These are phyloP conservation scores for Artemisia argyi DNA, from an alignment of 129 eudicot genomes.

Conservation along the genomic window DNA sequence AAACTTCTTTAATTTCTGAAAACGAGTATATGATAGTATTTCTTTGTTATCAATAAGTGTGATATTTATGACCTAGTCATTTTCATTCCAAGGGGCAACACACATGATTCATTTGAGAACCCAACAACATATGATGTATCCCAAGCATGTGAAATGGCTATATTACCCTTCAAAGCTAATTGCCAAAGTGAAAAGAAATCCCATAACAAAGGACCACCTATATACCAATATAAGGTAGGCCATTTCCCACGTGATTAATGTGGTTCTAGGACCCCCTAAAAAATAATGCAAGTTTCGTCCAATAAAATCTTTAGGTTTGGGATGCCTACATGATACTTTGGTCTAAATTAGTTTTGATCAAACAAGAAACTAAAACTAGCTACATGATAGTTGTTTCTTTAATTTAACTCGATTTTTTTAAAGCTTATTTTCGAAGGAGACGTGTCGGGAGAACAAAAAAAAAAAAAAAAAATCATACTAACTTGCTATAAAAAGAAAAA, in stretches of 20 bases:
- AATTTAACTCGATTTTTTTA: neutral
- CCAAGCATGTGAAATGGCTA: slow-evolving; percentile 19
- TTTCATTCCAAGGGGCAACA: slow-evolving; percentile 32
- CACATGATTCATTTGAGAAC: slow-evolving; percentile 51
- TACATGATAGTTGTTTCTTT: neutral
- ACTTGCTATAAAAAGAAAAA: slow-evolving; percentile 16
- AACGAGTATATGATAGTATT: neutral
- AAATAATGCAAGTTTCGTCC: slow-evolving; percentile 29
- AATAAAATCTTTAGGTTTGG: slow-evolving; percentile 13
- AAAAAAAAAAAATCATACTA: neutral
- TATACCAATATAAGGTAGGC: slow-evolving; percentile 33
- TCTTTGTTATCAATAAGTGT: slow-evolving; percentile 9
- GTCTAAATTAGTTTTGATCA: neutral
- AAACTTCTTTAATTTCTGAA: neutral
- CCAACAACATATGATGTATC: slow-evolving; percentile 37
- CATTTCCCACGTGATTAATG: slow-evolving; percentile 46
- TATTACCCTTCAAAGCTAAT: slow-evolving; percentile 30
- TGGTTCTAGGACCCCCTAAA: slow-evolving; percentile 31
- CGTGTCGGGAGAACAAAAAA: neutral
- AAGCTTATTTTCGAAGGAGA: slow-evolving; percentile 9
- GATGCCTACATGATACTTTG: slow-evolving; percentile 21
- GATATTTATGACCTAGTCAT: slow-evolving; percentile 27
- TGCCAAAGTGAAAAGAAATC: slow-evolving; percentile 17
- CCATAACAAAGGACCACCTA: slow-evolving; percentile 41
- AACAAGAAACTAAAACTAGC: neutral